These are phyloP conservation scores for Penicillium digitatum DNA, from an alignment of 2,329 filamentous ascomycete genomes.

Conservation along the genomic window DNA sequence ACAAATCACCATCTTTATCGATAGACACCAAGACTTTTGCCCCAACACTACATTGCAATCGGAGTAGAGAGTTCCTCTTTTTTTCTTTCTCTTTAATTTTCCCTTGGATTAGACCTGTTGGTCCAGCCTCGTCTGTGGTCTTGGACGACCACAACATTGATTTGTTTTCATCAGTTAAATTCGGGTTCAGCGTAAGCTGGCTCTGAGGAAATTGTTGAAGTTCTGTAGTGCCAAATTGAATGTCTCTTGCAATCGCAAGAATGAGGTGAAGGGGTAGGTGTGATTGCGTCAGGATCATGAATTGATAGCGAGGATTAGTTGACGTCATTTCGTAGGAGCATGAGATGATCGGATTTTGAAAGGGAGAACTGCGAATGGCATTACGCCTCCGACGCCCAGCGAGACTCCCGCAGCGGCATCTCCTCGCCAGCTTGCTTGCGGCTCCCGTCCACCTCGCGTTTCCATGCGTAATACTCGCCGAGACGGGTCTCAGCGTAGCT, in stretches of 20 bases:
- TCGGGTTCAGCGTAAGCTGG: background rate
- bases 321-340: background rate
- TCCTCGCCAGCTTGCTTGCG: conserved; percentile 54
- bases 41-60: background rate
- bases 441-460: conserved; percentile 65
- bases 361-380: background rate
- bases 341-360: background rate
- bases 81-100: conserved; percentile 1
- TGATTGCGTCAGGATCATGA: background rate
- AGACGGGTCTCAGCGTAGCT: conserved; percentile 81
- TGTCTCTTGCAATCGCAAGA: background rate
- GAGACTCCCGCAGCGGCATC: conserved; percentile 69
- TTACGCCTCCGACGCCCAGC: conserved; percentile 64
- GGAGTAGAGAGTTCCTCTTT: background rate
- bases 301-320: background rate
- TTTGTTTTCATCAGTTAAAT: background rate
- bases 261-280: background rate
- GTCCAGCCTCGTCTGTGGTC: conserved; percentile 2
- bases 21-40: background rate
- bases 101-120: background rate
- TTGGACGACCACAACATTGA: conserved; percentile 1
- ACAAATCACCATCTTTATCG: conserved; percentile 6
- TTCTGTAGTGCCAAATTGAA: conserved; percentile 1
- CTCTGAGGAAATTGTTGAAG: conserved; percentile 9
- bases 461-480: conserved; percentile 91